phyloP scores from a whole-genome alignment of 345 rosid species.

The Syzygium aqueum region DNA sequence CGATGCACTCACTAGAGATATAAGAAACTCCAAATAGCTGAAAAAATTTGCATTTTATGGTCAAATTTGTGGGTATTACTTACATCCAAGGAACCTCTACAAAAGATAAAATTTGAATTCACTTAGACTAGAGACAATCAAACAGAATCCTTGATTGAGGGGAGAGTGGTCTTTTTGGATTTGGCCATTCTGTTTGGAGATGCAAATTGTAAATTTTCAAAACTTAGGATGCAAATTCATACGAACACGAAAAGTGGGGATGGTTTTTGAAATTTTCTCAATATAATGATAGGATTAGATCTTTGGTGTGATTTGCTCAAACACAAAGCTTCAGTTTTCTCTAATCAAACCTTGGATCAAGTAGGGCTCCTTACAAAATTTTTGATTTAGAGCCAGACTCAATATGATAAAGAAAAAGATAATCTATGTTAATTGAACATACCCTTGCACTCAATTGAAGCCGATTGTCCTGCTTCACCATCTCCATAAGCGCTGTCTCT shows the following conservation, averaged over 20 bases:
- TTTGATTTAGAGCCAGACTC: neutral
- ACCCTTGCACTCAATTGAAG: constrained; percentile 74
- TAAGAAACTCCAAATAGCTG: neutral
- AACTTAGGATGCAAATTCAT: neutral
- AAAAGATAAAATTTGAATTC: neutral
- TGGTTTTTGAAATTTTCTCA: neutral
- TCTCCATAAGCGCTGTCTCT: constrained; percentile 90
- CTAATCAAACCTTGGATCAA: neutral
- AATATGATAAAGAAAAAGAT: neutral
- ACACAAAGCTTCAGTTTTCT: neutral
- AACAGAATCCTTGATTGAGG: neutral
- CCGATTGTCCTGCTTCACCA: constrained; percentile 86
- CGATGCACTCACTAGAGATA: neutral
- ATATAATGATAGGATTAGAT: neutral
- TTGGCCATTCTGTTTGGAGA: neutral
- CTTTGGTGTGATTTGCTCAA: neutral
- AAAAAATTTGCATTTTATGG: neutral
- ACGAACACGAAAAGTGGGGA: neutral
- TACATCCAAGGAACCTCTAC: neutral
- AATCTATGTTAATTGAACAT: neutral
- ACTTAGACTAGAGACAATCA: neutral
- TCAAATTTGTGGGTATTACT: neutral
- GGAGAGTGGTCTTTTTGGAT: neutral
- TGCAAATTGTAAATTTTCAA: neutral
- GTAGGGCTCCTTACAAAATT: neutral